Percentiles rank a stretch among this genome's conserved stretches.
Conservation (phyloP, 192 early-diverging fungal genomes). For the Geosiphon pyriformis region DNA sequence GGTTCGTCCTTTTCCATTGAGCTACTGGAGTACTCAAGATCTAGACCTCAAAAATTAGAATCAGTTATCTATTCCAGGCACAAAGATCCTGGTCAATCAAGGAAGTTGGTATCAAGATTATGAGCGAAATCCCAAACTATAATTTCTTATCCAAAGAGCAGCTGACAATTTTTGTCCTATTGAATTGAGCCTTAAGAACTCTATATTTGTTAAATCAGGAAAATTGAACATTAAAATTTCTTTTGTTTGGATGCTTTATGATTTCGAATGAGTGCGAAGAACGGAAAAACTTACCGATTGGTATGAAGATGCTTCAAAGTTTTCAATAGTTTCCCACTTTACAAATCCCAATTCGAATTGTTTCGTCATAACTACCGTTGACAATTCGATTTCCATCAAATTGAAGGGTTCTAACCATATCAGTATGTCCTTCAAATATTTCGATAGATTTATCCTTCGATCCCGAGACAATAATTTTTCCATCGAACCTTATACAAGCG, state of each 20-base stretch:
- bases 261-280: no score
- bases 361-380: constrained; percentile 84
- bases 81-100: constrained; percentile 32
- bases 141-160: constrained; percentile 70
- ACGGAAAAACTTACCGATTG: constrained; percentile 32
- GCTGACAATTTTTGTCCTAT: constrained; percentile 74
- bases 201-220: constrained; percentile 26
- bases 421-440: constrained; percentile 61
- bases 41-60: no score
- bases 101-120: constrained; percentile 52
- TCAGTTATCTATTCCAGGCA: no score
- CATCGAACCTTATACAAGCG: constrained; percentile 88
- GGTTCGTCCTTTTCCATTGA: no score
- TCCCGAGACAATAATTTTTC: constrained; percentile 73
- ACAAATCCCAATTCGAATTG: constrained; percentile 84
- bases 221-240: constrained; percentile 3
- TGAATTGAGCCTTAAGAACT: constrained; percentile 80
- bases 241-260: no score
- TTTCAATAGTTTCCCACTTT: constrained; percentile 56
- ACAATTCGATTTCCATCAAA: constrained; percentile 65
- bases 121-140: constrained; percentile 66
- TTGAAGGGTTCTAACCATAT: constrained; percentile 70
- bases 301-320: constrained; percentile 54
- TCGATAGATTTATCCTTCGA: constrained; percentile 75
- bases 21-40: no score